These are phyloP conservation scores for Auriscalpium vulgare DNA, from an alignment of 768 basidiomycete species.

Conservation along the genomic window DNA sequence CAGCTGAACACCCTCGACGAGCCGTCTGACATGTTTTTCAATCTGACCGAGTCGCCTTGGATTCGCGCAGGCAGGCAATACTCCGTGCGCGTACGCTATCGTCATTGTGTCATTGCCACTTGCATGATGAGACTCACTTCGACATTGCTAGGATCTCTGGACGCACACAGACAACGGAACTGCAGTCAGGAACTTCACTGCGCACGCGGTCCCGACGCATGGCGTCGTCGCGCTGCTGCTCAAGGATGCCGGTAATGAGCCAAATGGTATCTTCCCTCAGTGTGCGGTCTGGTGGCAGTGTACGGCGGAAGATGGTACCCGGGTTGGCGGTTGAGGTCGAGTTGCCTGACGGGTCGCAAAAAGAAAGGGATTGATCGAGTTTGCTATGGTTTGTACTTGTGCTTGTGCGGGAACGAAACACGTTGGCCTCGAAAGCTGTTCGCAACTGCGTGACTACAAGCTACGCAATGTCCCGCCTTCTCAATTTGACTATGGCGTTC, in stretches of 20 bases:
- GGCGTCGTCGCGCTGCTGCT: conserved; percentile 17
- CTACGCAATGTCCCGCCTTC: no score
- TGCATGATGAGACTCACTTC: background rate
- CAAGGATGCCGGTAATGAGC: conserved; percentile 16
- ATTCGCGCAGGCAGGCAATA: conserved; percentile 16
- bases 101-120: background rate
- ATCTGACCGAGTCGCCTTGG: conserved; percentile 19
- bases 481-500: conserved; percentile 20
- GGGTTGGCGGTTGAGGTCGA: background rate
- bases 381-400: no score
- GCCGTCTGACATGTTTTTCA: conserved; percentile 14
- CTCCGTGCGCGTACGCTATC: conserved; percentile 5
- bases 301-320: conserved; percentile 14
- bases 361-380: no score
- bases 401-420: no score
- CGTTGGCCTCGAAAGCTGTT: no score
- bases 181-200: conserved; percentile 14
- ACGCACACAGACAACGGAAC: conserved; percentile 17
- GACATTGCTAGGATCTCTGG: conserved; percentile 12
- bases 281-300: conserved; percentile 13
- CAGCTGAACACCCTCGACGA: conserved; percentile 16
- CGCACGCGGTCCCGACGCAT: conserved; percentile 11
- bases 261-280: conserved; percentile 9
- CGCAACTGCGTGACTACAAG: no score
- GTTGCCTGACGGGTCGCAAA: no score